Base-by-base conservation (phyloP, 371 early-diverging fungal genomes). In the Fennellomyces sp. region DNA sequence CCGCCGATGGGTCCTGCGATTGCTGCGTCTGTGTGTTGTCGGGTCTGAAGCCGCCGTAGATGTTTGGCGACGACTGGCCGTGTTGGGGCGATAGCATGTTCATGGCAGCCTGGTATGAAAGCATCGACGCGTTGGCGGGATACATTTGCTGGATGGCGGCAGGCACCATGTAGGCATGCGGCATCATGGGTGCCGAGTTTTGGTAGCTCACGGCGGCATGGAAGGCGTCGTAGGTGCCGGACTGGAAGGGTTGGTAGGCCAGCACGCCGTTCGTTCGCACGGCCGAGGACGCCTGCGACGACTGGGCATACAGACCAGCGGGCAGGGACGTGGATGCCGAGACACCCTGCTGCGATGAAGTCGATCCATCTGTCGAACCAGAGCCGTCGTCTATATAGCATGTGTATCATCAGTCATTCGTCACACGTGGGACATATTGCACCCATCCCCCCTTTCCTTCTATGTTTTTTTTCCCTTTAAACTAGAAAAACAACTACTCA, bases 51-150 rank as follows among this genome's bases (percentile, higher is more conserved):
- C 61, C 25, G 25, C 39, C 53, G 26, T 60, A 60, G 2, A 64
- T 27, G 49, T 57, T 60, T 15, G 65, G 59, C 17, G 58, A 31
- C 15, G 61, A 29, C 30, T 70, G 71, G 11, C 68, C 69, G 35
- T 72, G 73, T 35, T 61, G 68, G 7, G 48, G 64, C 23, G 71
- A 66, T 25, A 75, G 60, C 47, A 75, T 65, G 36, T 66, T 70
- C 76, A 78, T 73, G 15, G 75, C 71, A 26, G 71, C 61, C 56
- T 71, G 72, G 31, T 75, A 78, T 42, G 75, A 65, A 21, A 78
- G 56, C 30, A 75, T 69, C 17, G 70, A 54, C n/a, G n/a, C n/a
- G 29, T 66, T 57, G 21, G 62, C 53, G 42, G 72, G 72, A 64
- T 72, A 71, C 58, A 65, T 68, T 30, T 64, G 69, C 26, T 69